A percentile compares a stretch with the other conserved stretches of the same genome.
Evolutionary conservation across 2,329 filamentous ascomycete genomes (phyloP).

Genomic region (Phoma sp.): DNA sequence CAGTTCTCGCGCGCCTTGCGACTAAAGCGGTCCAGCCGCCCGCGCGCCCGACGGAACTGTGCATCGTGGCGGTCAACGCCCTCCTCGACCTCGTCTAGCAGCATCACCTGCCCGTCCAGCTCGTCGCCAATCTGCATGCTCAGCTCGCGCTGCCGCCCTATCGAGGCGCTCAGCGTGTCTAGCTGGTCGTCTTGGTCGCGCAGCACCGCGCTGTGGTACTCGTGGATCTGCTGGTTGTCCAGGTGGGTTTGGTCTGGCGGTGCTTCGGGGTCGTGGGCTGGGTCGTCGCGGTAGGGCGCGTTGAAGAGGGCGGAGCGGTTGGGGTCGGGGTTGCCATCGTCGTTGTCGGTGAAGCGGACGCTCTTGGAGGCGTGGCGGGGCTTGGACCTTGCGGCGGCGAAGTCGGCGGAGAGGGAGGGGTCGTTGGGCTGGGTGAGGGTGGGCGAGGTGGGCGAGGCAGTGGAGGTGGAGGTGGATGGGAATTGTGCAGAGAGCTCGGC

Average conservation of each 20-base stretch:
- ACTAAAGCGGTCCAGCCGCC: conserved; percentile 73
- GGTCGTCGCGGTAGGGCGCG: conserved; percentile 74
- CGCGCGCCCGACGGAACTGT: conserved; percentile 76
- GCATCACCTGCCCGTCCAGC: conserved; percentile 84
- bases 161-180: conserved; percentile 84
- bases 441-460: conserved; percentile 41
- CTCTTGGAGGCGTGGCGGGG: conserved; percentile 63
- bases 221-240: conserved; percentile 84
- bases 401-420: conserved; percentile 47
- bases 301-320: conserved; percentile 64
- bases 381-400: conserved; percentile 47
- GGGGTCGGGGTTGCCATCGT: conserved; percentile 52
- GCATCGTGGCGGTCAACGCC: conserved; percentile 80
- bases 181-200: conserved; percentile 92
- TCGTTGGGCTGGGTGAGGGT: conserved; percentile 54
- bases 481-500: conserved; percentile 81
- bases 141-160: conserved; percentile 87
- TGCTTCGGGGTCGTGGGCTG: conserved; percentile 48
- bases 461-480: conserved; percentile 48
- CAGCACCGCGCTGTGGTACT: conserved; percentile 80
- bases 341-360: conserved; percentile 80
- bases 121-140: conserved; percentile 97
- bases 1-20: conserved; percentile 81
- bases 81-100: conserved; percentile 88
- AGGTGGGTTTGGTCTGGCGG: conserved; percentile 63